phyloP scores from a whole-genome alignment of 116 monocot genomes.

The Iris pallida region DNA sequence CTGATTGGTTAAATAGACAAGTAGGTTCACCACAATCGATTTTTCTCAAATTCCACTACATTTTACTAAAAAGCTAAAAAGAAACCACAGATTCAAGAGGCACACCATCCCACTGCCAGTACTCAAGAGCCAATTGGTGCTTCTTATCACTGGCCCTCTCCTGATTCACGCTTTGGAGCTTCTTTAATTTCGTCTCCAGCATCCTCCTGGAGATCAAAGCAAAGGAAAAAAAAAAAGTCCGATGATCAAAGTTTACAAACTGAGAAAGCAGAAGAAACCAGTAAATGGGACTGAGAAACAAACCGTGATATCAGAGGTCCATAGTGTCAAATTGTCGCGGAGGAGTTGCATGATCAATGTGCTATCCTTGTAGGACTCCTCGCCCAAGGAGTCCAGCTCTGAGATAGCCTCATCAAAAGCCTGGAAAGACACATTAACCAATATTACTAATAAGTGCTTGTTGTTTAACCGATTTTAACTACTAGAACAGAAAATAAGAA shows the following conservation, averaged over 20 bases:
- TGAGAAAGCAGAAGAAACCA: neutral
- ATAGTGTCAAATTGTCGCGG: slow-evolving; percentile 17
- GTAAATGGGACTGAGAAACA: neutral
- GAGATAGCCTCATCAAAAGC: slow-evolving; percentile 20
- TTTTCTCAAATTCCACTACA: too few relatives aligned
- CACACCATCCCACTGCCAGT: too few relatives aligned
- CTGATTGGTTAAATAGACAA: too few relatives aligned
- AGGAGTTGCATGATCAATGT: slow-evolving; percentile 20
- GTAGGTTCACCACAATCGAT: too few relatives aligned
- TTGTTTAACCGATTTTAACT: too few relatives aligned
- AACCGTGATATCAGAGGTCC: slow-evolving; percentile 14
- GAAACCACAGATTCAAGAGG: too few relatives aligned
- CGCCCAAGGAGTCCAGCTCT: slow-evolving; percentile 15
- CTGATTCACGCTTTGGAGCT: slow-evolving; percentile 13
- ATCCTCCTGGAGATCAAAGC: slow-evolving; percentile 4
- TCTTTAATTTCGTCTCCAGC: slow-evolving; percentile 19
- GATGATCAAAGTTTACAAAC: neutral
- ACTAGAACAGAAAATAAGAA: too few relatives aligned
- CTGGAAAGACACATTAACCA: neutral
- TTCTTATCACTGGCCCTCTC: slow-evolving; percentile 6
- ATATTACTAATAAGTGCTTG: too few relatives aligned
- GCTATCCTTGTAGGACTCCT: slow-evolving; percentile 21
- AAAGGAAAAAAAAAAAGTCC: neutral
- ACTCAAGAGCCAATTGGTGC: too few relatives aligned
- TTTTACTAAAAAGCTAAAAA: too few relatives aligned